Evolutionary conservation across 2,329 filamentous ascomycete genomes (phyloP), one percentile per base, ranked within the genome.

Genomic region (Aspergillus chevalieri): DNA sequence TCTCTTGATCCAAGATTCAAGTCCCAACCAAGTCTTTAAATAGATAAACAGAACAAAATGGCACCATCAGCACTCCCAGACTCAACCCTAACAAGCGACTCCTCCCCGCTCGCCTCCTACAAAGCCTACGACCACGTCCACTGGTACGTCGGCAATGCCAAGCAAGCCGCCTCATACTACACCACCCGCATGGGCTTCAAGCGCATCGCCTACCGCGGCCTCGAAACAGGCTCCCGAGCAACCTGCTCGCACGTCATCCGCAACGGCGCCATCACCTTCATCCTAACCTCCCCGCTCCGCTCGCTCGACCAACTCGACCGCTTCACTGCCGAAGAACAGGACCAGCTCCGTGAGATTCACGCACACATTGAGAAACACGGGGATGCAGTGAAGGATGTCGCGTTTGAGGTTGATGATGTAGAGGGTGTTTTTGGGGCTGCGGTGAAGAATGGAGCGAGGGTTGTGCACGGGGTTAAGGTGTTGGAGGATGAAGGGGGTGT

Each of bases 121-220:
- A 81, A 82, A 53, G 90, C 89, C 65, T 96, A 95, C 69, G 89
- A 95, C 72, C 88, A 95, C 71, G 82, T 95, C 49, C 91, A 89
- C 59, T 96, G 91, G 91, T 95, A 89, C 76, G 92, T 96, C 26
- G 90, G 91, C 66, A 97, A 97, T 67, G 91, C 92, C 61, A 96
- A 96, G 74, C 91, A 96, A 76, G 89, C 90, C 2, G 91, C 91
- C 36, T 81, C 86, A 12, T 96, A 89, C 74, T 96, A 95, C 74
- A 85, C 86, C 58, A 85, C 82, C 9, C 86, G 90, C 57, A 90
- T 96, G 76, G 91, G 89, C 49, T 95, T 96, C 75, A 77, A 81
- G 62, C 82, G 81, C 17, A 72, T 95, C 50, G 92, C 92, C 54
- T 95, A 95, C 71, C 81, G 81, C 38, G 92, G 91, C 4, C 83